These are phyloP conservation scores for Macrophomina pseudophaseolina DNA, from an alignment of 2,329 filamentous ascomycete genomes.

Conservation along the genomic window DNA sequence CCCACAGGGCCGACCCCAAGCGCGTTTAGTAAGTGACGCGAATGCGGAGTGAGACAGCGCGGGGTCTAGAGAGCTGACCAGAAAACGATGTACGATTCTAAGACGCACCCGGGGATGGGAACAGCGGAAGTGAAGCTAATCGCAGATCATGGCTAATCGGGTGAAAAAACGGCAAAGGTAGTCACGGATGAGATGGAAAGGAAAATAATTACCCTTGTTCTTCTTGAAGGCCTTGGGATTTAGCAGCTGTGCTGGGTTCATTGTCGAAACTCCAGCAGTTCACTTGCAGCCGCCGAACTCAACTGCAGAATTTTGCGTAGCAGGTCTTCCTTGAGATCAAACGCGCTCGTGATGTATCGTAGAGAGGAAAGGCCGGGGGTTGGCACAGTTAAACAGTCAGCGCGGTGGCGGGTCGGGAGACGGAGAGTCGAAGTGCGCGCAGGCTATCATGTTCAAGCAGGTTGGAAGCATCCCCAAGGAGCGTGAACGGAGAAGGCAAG, in stretches of 20 bases:
- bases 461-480: background rate
- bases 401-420: constrained; percentile 17
- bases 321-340: background rate
- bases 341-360: too few species aligned
- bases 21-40: background rate
- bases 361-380: background rate
- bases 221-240: constrained; percentile 46
- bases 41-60: background rate
- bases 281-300: background rate
- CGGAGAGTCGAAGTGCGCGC: background rate
- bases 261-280: constrained; percentile 22
- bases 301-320: background rate
- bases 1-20: too few species aligned
- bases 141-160: background rate
- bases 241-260: constrained; percentile 43
- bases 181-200: background rate
- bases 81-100: background rate
- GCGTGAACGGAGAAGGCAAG: background rate
- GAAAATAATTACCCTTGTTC: constrained; percentile 32
- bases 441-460: constrained; percentile 9
- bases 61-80: background rate
- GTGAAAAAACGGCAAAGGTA: background rate
- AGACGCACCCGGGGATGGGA: background rate
- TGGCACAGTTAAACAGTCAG: background rate
- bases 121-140: background rate